Evolutionary conservation across 2,329 filamentous ascomycete genomes (phyloP).

Genomic region (Pseudonectria foliicola): DNA sequence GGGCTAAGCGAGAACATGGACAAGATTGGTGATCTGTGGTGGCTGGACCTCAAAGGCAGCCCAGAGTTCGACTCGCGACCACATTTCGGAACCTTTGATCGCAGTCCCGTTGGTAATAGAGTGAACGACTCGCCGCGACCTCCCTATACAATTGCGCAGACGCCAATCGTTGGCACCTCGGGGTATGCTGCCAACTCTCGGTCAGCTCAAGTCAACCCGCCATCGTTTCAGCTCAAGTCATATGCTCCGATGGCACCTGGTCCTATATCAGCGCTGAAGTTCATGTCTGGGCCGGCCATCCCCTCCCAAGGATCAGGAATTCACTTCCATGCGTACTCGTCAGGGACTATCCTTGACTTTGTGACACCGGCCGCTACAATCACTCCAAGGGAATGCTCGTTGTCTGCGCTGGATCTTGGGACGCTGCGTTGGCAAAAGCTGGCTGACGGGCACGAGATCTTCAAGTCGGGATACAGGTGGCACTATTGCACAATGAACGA

Average conservation of each 20-base stretch:
- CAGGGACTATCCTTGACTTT: slow-evolving; percentile 86
- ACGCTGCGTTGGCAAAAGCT: slow-evolving; percentile 90
- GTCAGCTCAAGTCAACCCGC: slow-evolving; percentile 59
- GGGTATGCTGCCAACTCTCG: slow-evolving; percentile 63
- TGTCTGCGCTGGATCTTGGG: slow-evolving; percentile 82
- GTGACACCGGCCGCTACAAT: slow-evolving; percentile 88
- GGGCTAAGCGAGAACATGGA: slow-evolving; percentile 95
- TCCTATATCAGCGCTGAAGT: slow-evolving; percentile 82
- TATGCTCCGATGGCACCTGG: slow-evolving; percentile 85
- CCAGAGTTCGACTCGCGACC: slow-evolving; percentile 74
- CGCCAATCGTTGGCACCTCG: slow-evolving; percentile 49
- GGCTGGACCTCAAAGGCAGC: slow-evolving; percentile 87
- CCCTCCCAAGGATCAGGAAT: slow-evolving; percentile 85
- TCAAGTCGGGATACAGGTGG: slow-evolving; percentile 88
- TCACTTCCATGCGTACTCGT: slow-evolving; percentile 93
- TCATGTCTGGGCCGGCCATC: slow-evolving; percentile 71
- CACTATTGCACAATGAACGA: slow-evolving; percentile 97
- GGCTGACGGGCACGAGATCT: slow-evolving; percentile 89
- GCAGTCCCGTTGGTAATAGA: slow-evolving; percentile 33
- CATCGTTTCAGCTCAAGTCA: slow-evolving; percentile 57
- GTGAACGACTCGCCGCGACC: slow-evolving; percentile 45
- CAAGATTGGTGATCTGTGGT: slow-evolving; percentile 92
- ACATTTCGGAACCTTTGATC: slow-evolving; percentile 45
- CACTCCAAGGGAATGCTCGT: slow-evolving; percentile 76
- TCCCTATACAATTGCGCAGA: slow-evolving; percentile 42